These are phyloP conservation scores for Mycena sanguinolenta DNA, from an alignment of 768 basidiomycete species.

Conservation along the genomic window DNA sequence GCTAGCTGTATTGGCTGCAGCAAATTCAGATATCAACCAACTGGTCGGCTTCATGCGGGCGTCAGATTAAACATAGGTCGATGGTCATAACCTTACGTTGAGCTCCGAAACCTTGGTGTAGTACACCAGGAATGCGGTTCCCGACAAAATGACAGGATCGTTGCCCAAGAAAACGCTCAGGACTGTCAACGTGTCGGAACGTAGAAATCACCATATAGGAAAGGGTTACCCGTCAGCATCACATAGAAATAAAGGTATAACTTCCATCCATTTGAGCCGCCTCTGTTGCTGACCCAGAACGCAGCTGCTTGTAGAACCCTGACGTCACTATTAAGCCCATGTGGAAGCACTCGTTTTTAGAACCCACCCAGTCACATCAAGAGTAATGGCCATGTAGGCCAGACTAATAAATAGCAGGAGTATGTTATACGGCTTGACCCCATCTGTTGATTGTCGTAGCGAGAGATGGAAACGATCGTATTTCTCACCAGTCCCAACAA, in stretches of 20 bases:
- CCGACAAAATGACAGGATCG: conserved; percentile 88
- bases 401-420: conserved; percentile 92
- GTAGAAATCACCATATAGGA: too few species aligned
- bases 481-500: conserved; percentile 67
- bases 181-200: too few species aligned
- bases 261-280: conserved; percentile 77
- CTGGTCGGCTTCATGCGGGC: conserved; percentile 61
- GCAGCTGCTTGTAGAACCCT: conserved; percentile 90
- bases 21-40: conserved; percentile 84
- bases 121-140: conserved; percentile 91
- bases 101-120: conserved; percentile 77
- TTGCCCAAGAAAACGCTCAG: conserved; percentile 90
- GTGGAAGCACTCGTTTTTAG: too few species aligned
- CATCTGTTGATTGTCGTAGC: conserved; percentile 53
- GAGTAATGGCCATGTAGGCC: conserved; percentile 92
- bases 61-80: background rate
- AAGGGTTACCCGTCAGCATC: too few species aligned
- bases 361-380: conserved; percentile 44
- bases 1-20: conserved; percentile 84
- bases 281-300: conserved; percentile 88
- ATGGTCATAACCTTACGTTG: conserved; percentile 5
- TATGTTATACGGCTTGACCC: conserved; percentile 92
- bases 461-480: too few species aligned
- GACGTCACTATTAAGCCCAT: conserved; percentile 59
- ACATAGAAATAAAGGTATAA: conserved; percentile 87